phyloP scores from a whole-genome alignment of 2,329 filamentous ascomycete species.

The Chaetomiaceae sp. region DNA sequence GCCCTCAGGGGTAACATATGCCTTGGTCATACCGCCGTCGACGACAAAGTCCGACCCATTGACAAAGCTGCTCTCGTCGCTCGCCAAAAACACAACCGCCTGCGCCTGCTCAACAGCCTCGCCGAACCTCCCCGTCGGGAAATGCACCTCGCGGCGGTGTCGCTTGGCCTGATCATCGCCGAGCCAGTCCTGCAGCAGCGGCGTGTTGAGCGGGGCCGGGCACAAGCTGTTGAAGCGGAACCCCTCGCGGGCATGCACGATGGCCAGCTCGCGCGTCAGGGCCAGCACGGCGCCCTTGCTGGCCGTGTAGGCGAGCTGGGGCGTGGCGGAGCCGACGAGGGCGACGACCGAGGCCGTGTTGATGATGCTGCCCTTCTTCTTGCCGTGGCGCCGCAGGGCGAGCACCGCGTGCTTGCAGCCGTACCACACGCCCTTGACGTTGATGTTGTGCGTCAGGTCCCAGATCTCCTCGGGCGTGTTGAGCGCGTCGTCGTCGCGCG shows the following conservation, averaged over 20 bases:
- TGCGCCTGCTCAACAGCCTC: conserved; percentile 93
- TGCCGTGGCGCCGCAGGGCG: conserved; percentile 72
- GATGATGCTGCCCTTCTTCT: conserved; percentile 77
- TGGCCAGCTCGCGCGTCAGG: conserved; percentile 83
- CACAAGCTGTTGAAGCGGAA: conserved; percentile 89
- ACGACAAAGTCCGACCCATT: conserved; percentile 92
- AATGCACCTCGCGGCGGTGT: conserved; percentile 78
- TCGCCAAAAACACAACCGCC: conserved; percentile 81
- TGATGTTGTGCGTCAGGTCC: conserved; percentile 90
- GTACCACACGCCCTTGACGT: conserved; percentile 98
- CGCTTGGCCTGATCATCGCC: conserved; percentile 82
- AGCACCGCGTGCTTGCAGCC: conserved; percentile 89
- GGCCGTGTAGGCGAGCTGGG: conserved; percentile 88
- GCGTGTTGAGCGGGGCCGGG: conserved; percentile 87
- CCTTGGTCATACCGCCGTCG: conserved; percentile 92
- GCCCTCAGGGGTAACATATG: conserved; percentile 71
- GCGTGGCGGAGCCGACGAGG: conserved; percentile 79
- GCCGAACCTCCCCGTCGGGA: conserved; percentile 81
- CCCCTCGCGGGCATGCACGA: conserved; percentile 84
- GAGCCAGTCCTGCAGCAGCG: conserved; percentile 87
- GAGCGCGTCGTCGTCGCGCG: conserved; percentile 71
- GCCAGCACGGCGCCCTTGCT: conserved; percentile 91
- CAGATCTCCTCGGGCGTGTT: conserved; percentile 86
- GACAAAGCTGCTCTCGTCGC: conserved; percentile 84
- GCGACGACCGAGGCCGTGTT: conserved; percentile 90